phyloP scores from a whole-genome alignment of 345 rosid species.

The Geranium rotundifolium region DNA sequence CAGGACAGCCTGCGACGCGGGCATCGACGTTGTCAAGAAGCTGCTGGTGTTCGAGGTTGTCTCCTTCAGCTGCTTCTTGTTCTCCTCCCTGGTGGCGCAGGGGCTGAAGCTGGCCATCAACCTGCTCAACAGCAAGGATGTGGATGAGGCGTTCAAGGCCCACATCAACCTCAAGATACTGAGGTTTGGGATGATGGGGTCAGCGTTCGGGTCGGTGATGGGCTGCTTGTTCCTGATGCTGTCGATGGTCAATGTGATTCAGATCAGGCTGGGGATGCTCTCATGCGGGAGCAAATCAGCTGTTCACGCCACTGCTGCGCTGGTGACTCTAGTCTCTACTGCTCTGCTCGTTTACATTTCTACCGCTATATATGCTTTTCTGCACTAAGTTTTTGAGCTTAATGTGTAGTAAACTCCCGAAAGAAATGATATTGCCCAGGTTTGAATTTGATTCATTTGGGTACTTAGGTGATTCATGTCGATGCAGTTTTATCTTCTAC shows the following conservation, averaged over 20 bases:
- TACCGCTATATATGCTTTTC: neutral
- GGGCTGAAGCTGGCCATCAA: slow-evolving; percentile 12
- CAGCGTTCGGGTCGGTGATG: slow-evolving; percentile 1
- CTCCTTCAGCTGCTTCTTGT: slow-evolving; percentile 15
- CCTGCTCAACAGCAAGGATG: slow-evolving; percentile 1
- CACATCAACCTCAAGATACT: slow-evolving; percentile 2
- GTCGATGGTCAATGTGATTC: slow-evolving; percentile 13
- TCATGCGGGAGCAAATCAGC: slow-evolving; percentile 4
- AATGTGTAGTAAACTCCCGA: no score
- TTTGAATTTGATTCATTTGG: no score
- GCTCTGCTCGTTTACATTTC: slow-evolving; percentile 1
- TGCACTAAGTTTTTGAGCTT: neutral
- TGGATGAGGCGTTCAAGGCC: neutral
- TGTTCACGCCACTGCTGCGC: neutral
- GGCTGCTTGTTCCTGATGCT: slow-evolving; percentile 10
- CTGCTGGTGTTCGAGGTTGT: slow-evolving; percentile 14
- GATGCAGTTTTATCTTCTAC: no score
- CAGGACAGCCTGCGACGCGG: slow-evolving; percentile 9
- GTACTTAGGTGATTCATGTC: no score
- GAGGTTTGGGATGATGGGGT: slow-evolving; percentile 4
- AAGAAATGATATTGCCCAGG: no score
- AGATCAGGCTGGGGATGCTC: slow-evolving; percentile 8
- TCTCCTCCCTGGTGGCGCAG: slow-evolving; percentile 12
- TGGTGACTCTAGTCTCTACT: slow-evolving; percentile 2
- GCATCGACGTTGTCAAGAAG: neutral